Percentiles rank a stretch among this genome's conserved stretches.
These are phyloP conservation scores for Sordariomycetes sp. DNA, from an alignment of 2,329 filamentous ascomycete species.

Conservation along the genomic window DNA sequence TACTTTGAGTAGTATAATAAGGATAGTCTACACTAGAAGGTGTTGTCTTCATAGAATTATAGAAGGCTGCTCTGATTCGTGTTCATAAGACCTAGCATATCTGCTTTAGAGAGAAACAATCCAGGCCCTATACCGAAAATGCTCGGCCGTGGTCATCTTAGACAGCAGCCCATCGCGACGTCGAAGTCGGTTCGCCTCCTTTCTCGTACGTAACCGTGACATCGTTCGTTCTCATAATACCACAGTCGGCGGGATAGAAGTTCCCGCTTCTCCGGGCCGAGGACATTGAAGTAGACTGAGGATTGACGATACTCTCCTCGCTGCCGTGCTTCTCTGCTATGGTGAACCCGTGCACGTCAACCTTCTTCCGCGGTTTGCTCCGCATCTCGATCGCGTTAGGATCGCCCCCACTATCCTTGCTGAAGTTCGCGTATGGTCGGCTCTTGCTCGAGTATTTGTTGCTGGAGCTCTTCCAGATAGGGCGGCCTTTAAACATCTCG, in stretches of 20 bases:
- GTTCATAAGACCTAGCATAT: no score
- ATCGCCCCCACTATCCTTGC: background rate
- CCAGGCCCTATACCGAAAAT: background rate
- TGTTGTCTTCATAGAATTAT: no score
- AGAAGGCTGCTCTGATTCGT: no score
- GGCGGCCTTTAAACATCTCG: slow-evolving; percentile 10
- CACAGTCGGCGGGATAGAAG: background rate
- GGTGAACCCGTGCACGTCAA: background rate
- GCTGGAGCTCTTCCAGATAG: slow-evolving; percentile 7
- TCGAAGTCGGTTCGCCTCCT: background rate
- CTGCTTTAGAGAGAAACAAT: no score
- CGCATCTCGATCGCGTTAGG: background rate
- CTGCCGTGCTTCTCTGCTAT: background rate
- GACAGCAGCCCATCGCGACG: background rate
- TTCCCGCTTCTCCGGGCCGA: background rate
- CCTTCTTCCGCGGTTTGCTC: background rate
- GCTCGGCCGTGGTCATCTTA: background rate
- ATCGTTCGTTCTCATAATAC: background rate
- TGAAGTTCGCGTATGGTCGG: background rate
- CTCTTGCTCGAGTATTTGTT: background rate
- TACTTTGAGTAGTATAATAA: no score
- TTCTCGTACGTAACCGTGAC: background rate
- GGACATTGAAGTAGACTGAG: background rate
- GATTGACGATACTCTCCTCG: slow-evolving; percentile 2
- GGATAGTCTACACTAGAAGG: no score